Percentiles rank a stretch among this genome's conserved stretches.
Evolutionary conservation across 768 basidiomycete genomes (phyloP).

Genomic region (Russula dissimulans): DNA sequence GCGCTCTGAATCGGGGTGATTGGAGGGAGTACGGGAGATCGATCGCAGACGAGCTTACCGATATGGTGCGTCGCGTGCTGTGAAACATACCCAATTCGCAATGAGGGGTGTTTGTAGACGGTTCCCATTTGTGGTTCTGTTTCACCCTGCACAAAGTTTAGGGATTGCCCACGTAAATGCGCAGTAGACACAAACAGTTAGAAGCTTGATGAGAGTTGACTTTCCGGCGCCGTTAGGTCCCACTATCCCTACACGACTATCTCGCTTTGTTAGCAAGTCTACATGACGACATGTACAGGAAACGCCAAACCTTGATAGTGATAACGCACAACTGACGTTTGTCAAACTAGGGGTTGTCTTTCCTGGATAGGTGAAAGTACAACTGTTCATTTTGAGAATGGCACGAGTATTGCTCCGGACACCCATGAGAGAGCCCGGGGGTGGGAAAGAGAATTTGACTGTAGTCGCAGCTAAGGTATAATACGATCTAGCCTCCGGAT

Average conservation of each 20-base stretch:
- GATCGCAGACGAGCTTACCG: slow-evolving; percentile 34
- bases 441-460: slow-evolving; percentile 92
- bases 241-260: slow-evolving; percentile 81
- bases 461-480: slow-evolving; percentile 91
- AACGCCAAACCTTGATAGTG: slow-evolving; percentile 64
- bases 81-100: slow-evolving; percentile 94
- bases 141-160: slow-evolving; percentile 53
- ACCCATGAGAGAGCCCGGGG: slow-evolving; percentile 94
- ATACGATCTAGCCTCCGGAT: slow-evolving; percentile 92
- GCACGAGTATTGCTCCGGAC: slow-evolving; percentile 93
- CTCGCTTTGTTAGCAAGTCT: slow-evolving; percentile 19
- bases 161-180: not conserved
- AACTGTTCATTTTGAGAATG: slow-evolving; percentile 84
- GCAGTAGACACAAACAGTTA: slow-evolving; percentile 49
- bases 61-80: slow-evolving; percentile 98
- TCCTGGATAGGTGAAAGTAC: slow-evolving; percentile 93
- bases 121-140: slow-evolving; percentile 83
- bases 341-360: slow-evolving; percentile 66
- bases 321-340: slow-evolving; percentile 86
- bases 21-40: not conserved
- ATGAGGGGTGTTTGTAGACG: slow-evolving; percentile 88
- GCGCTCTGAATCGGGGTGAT: slow-evolving; percentile 43
- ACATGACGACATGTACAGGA: slow-evolving; percentile 18
- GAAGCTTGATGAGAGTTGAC: slow-evolving; percentile 88
- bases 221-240: slow-evolving; percentile 96